Evolutionary conservation across 352 stramenopile genomes (phyloP).

Genomic region (Pilasporangium apinafurcum): DNA sequence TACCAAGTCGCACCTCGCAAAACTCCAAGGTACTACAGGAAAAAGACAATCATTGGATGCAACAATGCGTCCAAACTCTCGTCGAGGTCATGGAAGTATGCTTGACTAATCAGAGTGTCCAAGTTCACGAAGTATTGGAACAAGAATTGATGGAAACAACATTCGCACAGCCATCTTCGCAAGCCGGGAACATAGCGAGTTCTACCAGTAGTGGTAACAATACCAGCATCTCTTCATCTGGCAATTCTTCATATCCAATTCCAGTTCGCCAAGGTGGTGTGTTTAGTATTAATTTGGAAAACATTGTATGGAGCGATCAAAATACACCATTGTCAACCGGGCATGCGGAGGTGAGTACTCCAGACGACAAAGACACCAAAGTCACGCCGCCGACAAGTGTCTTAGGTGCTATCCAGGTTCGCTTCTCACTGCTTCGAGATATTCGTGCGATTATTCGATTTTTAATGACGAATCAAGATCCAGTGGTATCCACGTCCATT

Average conservation of each 20-base stretch:
- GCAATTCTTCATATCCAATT: constrained; percentile 8
- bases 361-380: constrained; percentile 13
- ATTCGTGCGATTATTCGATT: constrained; percentile 59
- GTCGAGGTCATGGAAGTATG: constrained; percentile 75
- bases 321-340: constrained; percentile 2
- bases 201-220: neutral
- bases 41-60: constrained; percentile 65
- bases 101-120: constrained; percentile 68
- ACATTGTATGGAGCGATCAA: constrained; percentile 81
- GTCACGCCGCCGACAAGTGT: constrained; percentile 12
- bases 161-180: constrained; percentile 26
- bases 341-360: constrained; percentile 8
- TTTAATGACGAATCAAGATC: constrained; percentile 49
- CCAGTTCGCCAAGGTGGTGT: constrained; percentile 49
- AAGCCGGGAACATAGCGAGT: constrained; percentile 2
- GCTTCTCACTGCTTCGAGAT: constrained; percentile 67
- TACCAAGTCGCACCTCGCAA: neutral
- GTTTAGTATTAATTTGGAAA: constrained; percentile 70
- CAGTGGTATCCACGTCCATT: constrained; percentile 37
- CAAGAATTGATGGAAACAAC: constrained; percentile 70
- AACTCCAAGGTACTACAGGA: constrained; percentile 15
- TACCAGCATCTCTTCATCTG: neutral
- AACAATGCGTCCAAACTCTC: constrained; percentile 70
- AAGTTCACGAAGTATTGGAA: constrained; percentile 57
- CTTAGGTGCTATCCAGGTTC: constrained; percentile 46